Conservation (phyloP, 768 basidiomycete genomes). For the Naematelia encephala region DNA sequence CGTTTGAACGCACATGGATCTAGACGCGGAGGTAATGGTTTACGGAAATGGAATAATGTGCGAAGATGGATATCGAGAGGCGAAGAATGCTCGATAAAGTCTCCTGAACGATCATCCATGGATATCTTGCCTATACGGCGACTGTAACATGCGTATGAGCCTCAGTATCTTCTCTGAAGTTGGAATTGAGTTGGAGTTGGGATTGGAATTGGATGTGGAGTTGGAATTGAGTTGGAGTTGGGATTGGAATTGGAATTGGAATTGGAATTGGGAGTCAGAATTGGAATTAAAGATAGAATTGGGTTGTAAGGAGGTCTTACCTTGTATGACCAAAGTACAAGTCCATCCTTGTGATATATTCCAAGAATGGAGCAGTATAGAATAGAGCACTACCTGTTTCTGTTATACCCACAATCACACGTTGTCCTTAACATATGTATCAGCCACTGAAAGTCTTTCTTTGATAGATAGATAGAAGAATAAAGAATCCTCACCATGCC, state of each 20-base stretch:
- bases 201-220: background rate
- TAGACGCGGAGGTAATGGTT: constrained; percentile 46
- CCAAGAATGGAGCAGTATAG: constrained; percentile 45
- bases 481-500: constrained; percentile 59
- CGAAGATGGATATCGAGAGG: constrained; percentile 47
- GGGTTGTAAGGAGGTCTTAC: constrained; percentile 15
- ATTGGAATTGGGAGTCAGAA: background rate
- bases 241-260: background rate
- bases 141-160: no score
- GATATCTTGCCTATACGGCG: constrained; percentile 43
- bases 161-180: background rate
- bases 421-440: no score
- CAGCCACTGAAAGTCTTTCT: no score
- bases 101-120: constrained; percentile 49
- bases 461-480: no score
- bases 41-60: constrained; percentile 49
- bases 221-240: background rate
- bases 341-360: constrained; percentile 40
- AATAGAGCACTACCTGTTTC: constrained; percentile 39
- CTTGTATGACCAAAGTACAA: constrained; percentile 31
- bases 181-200: background rate
- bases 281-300: background rate
- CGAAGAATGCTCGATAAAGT: constrained; percentile 47
- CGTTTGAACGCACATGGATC: constrained; percentile 38
- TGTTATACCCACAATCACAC: constrained; percentile 45